Percentiles rank a stretch among this genome's conserved stretches.
Conservation (phyloP, 208 protist genomes). For the Acanthamoeba lenticulata region DNA sequence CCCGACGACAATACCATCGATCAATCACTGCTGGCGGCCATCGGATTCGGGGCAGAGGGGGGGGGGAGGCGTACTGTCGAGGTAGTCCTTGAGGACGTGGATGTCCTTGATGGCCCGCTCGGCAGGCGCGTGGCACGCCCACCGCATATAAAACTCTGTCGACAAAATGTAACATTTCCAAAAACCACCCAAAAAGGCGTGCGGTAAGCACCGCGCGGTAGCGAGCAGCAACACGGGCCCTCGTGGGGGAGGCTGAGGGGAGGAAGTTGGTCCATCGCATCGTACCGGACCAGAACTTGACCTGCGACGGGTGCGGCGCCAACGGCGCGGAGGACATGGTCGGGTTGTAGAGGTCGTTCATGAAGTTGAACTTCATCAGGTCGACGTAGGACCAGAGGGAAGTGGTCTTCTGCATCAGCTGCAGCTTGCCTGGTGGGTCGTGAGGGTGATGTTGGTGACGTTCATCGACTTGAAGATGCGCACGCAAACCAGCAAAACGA, state of each 20-base stretch:
- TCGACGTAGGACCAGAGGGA: conserved; percentile 54
- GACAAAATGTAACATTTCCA: not conserved
- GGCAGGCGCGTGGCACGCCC: not conserved
- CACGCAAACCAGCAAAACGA: too few species aligned
- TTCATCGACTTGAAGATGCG: not conserved
- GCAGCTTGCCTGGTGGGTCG: not conserved
- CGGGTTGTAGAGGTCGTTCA: not conserved
- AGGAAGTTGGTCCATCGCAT: too few species aligned
- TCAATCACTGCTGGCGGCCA: too few species aligned
- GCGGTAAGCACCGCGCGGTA: too few species aligned
- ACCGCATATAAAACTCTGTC: conserved; percentile 14
- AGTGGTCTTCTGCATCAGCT: conserved; percentile 39
- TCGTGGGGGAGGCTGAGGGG: too few species aligned
- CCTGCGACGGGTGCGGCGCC: conserved; percentile 28
- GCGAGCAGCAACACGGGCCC: too few species aligned
- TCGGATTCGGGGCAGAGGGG: too few species aligned
- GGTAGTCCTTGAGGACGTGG: conserved; percentile 17
- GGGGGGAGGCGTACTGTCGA: not conserved
- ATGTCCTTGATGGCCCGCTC: conserved; percentile 1
- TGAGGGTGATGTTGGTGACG: not conserved
- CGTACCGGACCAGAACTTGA: conserved; percentile 54
- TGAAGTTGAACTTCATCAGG: not conserved
- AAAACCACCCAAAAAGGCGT: not conserved
- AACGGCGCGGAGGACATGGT: not conserved
- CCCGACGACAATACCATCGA: not conserved